Evolutionary conservation across 768 basidiomycete species (phyloP).

Genomic region (Pulveroboletus sp.): DNA sequence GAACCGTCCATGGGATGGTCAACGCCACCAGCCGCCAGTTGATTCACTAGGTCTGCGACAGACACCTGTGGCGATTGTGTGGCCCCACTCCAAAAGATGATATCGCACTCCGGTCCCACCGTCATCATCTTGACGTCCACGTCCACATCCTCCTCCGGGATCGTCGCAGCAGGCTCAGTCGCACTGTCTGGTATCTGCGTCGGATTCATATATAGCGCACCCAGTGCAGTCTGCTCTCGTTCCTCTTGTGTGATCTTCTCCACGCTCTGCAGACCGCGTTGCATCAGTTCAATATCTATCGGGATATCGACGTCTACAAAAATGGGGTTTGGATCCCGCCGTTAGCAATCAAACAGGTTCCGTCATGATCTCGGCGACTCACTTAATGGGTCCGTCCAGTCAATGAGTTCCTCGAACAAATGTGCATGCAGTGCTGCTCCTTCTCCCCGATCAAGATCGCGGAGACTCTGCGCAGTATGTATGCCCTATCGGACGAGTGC

Average conservation of each 20-base stretch:
- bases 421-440: constrained; percentile 80
- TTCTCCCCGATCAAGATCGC: constrained; percentile 84
- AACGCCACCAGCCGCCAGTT: constrained; percentile 46
- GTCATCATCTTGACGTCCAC: constrained; percentile 60
- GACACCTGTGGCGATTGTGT: constrained; percentile 34
- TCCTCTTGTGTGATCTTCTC: constrained; percentile 71
- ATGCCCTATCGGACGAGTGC: constrained; percentile 54
- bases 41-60: constrained; percentile 68
- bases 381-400: constrained; percentile 83
- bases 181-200: constrained; percentile 77
- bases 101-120: constrained; percentile 61
- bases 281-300: constrained; percentile 44
- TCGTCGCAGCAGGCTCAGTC: constrained; percentile 55
- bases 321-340: neutral
- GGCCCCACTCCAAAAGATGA: constrained; percentile 55
- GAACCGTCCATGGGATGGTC: constrained; percentile 37
- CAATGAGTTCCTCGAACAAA: constrained; percentile 79
- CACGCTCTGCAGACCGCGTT: constrained; percentile 61
- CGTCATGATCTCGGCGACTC: constrained; percentile 35
- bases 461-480: constrained; percentile 65
- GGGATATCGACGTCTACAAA: constrained; percentile 59
- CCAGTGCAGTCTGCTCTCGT: constrained; percentile 72
- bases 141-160: constrained; percentile 69
- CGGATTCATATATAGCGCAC: constrained; percentile 66
- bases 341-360: constrained; percentile 20